Base-by-base conservation (phyloP, 192 early-diverging fungal genomes). In the Coemansia sp. region DNA sequence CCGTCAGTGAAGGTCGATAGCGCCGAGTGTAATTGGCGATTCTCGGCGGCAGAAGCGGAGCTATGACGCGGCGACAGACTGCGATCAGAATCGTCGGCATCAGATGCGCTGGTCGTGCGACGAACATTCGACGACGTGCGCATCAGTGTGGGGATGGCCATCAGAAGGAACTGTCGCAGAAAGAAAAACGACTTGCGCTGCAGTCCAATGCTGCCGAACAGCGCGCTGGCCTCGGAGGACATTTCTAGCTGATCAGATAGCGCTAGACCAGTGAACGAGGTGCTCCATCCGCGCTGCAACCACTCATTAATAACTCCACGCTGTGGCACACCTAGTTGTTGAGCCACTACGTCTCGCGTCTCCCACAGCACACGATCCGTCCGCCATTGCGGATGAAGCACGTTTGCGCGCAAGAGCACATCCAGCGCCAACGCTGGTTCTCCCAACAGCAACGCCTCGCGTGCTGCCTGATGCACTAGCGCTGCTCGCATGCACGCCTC, bases 401-500 rank as follows among this genome's bases (percentile, higher is more conserved):
- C 38, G 14, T 44, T 44, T 44, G 38, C 38, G 14, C 38, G 38
- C 38, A 44, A 44, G 27, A 81, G 69, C 14, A 59, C 34, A 4
- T 49, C 30, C 18, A 81, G 62, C 7, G 73, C 72, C 25, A 25
- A 49, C 54, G 65, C 78, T 7, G 72, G 44, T 22, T 72, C 65
- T 30, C 56, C 49, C 12, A 67, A 16, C 38, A 44, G 38, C 5
- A 49, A 31, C 5, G 78, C 60, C 52, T 69, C 78, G 34, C 72
- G 78, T 0, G 69, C 60, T 2, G 69, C 62, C 23, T 61, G 67
- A 30, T 73, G 70, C 6, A 76, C 73, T 44, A 67, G 67, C n/a
- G 79, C 73, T 3, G 67, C 70, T 24, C 82, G 73, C 7, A 76
- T 54, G 50, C 82, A 80, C 7, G 82, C 69, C 56, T 83, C 82